Evolutionary conservation across 345 rosid genomes (phyloP).

Genomic region (Moricandia moricandioides): DNA sequence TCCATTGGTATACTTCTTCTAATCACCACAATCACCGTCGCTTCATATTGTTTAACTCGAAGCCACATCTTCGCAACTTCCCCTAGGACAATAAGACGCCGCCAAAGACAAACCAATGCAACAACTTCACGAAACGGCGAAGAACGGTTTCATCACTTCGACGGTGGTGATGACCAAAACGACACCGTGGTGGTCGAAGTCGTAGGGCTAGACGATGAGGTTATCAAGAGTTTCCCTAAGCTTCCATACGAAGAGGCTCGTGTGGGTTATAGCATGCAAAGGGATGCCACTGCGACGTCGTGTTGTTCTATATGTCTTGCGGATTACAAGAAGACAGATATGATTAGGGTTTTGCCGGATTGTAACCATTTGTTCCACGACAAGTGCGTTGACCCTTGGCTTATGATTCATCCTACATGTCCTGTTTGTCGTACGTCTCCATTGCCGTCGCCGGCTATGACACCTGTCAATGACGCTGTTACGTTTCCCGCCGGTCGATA

Average conservation of each 20-base stretch:
- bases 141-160: neutral
- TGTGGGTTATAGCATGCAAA: constrained; percentile 31
- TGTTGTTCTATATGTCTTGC: constrained; percentile 85
- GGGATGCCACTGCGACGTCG: constrained; percentile 44
- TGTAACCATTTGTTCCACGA: constrained; percentile 75
- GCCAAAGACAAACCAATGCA: constrained; percentile 12
- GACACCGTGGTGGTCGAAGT: constrained; percentile 38
- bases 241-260: constrained; percentile 61
- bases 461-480: constrained; percentile 59
- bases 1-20: constrained; percentile 47
- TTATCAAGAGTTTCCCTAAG: constrained; percentile 70
- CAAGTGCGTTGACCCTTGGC: constrained; percentile 83
- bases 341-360: constrained; percentile 61
- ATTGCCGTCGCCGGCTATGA: constrained; percentile 58
- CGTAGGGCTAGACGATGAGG: constrained; percentile 62
- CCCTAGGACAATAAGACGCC: constrained; percentile 14
- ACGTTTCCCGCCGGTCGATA: constrained; percentile 38
- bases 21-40: constrained; percentile 40
- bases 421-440: constrained; percentile 78
- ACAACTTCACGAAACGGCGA: neutral
- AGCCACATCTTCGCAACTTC: constrained; percentile 23
- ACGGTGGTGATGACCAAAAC: constrained; percentile 8
- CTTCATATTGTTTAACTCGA: constrained; percentile 46
- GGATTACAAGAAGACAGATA: constrained; percentile 63
- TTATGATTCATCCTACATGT: constrained; percentile 63